Conservation (phyloP, 2,329 filamentous ascomycete species). For the Ophiocordyceps sinensis region DNA sequence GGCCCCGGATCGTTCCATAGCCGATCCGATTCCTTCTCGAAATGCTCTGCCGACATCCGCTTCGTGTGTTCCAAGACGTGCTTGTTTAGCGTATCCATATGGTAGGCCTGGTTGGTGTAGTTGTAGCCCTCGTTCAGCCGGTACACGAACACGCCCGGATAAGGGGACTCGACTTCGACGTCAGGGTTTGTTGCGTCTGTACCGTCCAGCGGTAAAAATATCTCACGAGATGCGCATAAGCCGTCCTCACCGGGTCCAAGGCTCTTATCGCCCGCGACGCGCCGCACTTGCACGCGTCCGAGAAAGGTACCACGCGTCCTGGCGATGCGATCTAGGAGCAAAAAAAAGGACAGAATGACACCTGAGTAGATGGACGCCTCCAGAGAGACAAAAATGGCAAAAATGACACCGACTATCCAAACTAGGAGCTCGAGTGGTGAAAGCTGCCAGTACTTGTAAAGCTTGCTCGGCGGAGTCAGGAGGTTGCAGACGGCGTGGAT, state of each 20-base stretch:
- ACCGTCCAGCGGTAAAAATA: conserved; percentile 26
- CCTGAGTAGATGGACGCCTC: conserved; percentile 37
- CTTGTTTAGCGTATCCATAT: conserved; percentile 26
- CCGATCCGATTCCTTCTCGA: conserved; percentile 24
- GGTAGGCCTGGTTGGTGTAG: conserved; percentile 34
- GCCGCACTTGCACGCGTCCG: conserved; percentile 18
- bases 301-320: conserved; percentile 33
- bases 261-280: conserved; percentile 3
- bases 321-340: conserved; percentile 30
- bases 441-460: conserved; percentile 67
- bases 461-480: conserved; percentile 55
- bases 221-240: conserved; percentile 10
- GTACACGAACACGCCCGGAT: conserved; percentile 37
- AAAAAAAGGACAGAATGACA: conserved; percentile 23
- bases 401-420: conserved; percentile 58
- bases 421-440: conserved; percentile 61
- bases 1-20: conserved; percentile 41
- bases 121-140: conserved; percentile 37
- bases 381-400: conserved; percentile 34
- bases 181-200: conserved; percentile 30
- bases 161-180: conserved; percentile 24
- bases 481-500: conserved; percentile 73
- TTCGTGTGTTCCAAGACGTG: conserved; percentile 25
- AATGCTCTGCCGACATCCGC: conserved; percentile 22
- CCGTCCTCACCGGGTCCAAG: neutral